phyloP scores from a whole-genome alignment of 139 green algal genomes.

The Haematococcus sp. region DNA sequence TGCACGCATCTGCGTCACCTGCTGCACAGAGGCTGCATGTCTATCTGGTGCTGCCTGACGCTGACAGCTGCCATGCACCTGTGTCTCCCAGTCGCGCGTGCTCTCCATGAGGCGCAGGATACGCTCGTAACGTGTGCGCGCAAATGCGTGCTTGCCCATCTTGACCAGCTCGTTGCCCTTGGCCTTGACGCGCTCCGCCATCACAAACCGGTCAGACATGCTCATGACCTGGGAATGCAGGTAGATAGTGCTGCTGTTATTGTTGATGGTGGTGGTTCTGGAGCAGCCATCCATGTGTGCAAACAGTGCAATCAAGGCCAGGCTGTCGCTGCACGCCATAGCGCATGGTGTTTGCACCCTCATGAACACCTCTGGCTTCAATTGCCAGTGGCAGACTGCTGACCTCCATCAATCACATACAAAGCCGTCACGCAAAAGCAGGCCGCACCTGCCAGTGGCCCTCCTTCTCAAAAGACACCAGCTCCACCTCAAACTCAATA shows the following conservation, averaged over 20 bases:
- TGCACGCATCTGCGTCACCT: too few species aligned
- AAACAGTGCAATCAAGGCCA: too few species aligned
- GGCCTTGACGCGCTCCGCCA: conserved; percentile 50
- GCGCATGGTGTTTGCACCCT: neutral
- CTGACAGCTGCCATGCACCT: too few species aligned
- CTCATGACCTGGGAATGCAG: conserved; percentile 29
- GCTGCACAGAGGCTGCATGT: too few species aligned
- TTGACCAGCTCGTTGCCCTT: conserved; percentile 68
- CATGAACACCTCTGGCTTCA: too few species aligned
- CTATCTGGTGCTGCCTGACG: too few species aligned
- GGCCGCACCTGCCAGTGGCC: conserved; percentile 47
- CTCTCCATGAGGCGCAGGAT: conserved; percentile 58
- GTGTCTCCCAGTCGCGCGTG: conserved; percentile 57
- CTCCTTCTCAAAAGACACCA: conserved; percentile 65
- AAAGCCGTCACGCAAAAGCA: neutral
- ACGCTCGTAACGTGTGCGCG: conserved; percentile 36
- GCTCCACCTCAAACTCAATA: conserved; percentile 72
- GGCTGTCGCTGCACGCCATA: neutral
- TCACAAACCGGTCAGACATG: conserved; percentile 43
- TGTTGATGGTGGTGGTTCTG: too few species aligned
- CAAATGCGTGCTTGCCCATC: conserved; percentile 30
- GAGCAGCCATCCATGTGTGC: too few species aligned
- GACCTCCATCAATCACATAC: neutral
- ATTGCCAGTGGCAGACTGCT: neutral
- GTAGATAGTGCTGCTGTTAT: too few species aligned